Base-by-base conservation (phyloP, 148 eudicot genomes). In the Nyssa sinensis region DNA sequence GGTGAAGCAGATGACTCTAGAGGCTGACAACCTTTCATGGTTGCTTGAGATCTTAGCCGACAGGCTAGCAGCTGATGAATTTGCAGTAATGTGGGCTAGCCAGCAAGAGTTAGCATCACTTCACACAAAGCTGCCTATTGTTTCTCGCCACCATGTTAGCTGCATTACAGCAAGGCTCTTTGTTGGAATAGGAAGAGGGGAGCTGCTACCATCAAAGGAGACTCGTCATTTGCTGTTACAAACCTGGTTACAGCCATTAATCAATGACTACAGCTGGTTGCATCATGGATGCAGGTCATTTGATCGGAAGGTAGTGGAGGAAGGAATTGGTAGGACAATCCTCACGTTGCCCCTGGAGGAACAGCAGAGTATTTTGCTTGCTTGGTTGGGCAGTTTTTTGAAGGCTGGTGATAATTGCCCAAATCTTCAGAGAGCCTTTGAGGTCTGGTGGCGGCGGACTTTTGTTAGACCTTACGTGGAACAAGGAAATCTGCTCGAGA, bases 401-500 rank as follows among this genome's bases (percentile, higher is more conserved):
- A 90, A 88, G 80, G 82, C 82, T 0, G 96, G 98, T 4, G 96
- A 94, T 70, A 89, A 74, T 67, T 94, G 97, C 81, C 98, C 97
- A 0, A 90, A 94, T 86, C 97, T 94, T 67, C 92, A 86, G 74
- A 85, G 79, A 72, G 98, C 98, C 1, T 94, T 94, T 47, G 98
- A 94, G 90, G 98, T 94, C 8, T 94, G 98, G 98, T 94, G 98
- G 98, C 85, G 98, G 64, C 82, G 98, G 84, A 86, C 97, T 58
- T 94, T 94, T 74, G 74, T 92, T 57, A 80, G 93, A 78, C 93
- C 96, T n/a, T 87, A 85, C 60, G 81, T 62, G 62, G 98, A 94
- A 51, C 74, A 74, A 31, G 76, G 78, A 12, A 86, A 75, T 75
- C 72, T 82, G 64, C 21, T 72, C 67, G 85, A 55, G 73, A 77